Evolutionary conservation across 208 protist genomes (phyloP).

Genomic region (Acanthamoeba culbertsoni): DNA sequence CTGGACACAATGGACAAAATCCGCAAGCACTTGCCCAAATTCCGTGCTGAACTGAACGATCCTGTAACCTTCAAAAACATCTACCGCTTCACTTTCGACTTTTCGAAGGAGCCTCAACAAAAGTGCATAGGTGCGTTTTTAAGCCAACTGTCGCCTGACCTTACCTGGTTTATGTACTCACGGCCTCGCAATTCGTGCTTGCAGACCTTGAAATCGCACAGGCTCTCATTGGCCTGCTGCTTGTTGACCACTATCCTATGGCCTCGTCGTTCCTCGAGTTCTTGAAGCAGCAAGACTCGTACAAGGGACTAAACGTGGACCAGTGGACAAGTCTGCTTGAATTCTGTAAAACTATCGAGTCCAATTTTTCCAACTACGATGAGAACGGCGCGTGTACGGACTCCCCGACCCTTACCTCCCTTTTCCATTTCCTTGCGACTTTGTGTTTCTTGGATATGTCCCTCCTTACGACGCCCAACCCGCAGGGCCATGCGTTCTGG

Average conservation of each 20-base stretch:
- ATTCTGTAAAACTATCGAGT: slow-evolving; percentile 54
- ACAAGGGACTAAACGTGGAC: slow-evolving; percentile 55
- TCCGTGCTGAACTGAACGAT: slow-evolving; percentile 9
- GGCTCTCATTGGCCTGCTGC: slow-evolving; percentile 3
- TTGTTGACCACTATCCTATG: slow-evolving; percentile 8
- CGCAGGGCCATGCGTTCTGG: slow-evolving; percentile 49
- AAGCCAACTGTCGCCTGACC: background rate
- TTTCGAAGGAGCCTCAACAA: slow-evolving; percentile 53
- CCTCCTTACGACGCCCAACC: too few species aligned
- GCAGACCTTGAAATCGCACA: slow-evolving; percentile 47
- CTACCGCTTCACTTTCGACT: slow-evolving; percentile 52
- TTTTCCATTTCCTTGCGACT: background rate
- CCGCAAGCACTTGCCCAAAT: slow-evolving; percentile 38
- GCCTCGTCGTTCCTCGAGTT: slow-evolving; percentile 33
- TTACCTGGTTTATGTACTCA: background rate
- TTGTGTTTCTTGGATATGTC: background rate
- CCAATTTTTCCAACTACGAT: slow-evolving; percentile 56
- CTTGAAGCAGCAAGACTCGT: slow-evolving; percentile 56
- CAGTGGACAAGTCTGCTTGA: slow-evolving; percentile 58
- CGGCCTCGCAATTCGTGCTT: background rate
- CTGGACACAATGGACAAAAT: slow-evolving; percentile 54
- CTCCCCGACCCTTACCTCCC: background rate
- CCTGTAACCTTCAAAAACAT: slow-evolving; percentile 39
- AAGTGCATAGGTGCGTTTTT: slow-evolving; percentile 6
- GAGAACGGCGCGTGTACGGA: slow-evolving; percentile 54